phyloP scores from a whole-genome alignment of 768 basidiomycete species.

The Amanita muscaria region DNA sequence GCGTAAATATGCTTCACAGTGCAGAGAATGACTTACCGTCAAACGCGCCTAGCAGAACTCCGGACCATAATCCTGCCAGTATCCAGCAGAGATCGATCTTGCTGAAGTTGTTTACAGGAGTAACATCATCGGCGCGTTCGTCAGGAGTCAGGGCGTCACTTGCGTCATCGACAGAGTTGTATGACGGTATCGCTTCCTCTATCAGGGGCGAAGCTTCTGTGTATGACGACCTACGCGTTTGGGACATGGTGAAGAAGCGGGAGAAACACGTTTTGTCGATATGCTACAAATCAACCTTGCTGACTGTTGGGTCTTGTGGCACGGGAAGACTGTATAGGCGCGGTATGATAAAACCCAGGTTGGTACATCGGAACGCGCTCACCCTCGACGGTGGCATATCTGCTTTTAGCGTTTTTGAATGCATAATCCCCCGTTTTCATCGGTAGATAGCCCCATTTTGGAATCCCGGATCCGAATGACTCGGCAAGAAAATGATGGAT shows the following conservation, averaged over 20 bases:
- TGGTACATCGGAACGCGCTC: slow-evolving; percentile 30
- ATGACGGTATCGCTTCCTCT: slow-evolving; percentile 37
- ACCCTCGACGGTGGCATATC: slow-evolving; percentile 21
- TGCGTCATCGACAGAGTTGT: slow-evolving; percentile 35
- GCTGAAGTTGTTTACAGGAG: slow-evolving; percentile 38
- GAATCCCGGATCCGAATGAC: slow-evolving; percentile 25
- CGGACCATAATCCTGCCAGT: slow-evolving; percentile 71
- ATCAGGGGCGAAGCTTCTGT: slow-evolving; percentile 53
- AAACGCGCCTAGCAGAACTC: slow-evolving; percentile 76
- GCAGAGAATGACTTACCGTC: slow-evolving; percentile 46
- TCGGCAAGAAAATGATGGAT: slow-evolving; percentile 15
- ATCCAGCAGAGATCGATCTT: slow-evolving; percentile 57
- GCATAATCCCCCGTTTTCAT: slow-evolving; percentile 40
- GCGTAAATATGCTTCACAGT: slow-evolving; percentile 8
- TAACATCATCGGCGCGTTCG: slow-evolving; percentile 7
- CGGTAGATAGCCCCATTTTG: slow-evolving; percentile 25
- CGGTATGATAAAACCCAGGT: slow-evolving; percentile 14
- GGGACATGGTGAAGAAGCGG: slow-evolving; percentile 33
- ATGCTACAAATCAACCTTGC: slow-evolving; percentile 14
- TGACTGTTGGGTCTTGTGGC: slow-evolving; percentile 29
- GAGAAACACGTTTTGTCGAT: slow-evolving; percentile 3
- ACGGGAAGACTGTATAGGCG: slow-evolving; percentile 11
- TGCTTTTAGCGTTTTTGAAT: slow-evolving; percentile 15
- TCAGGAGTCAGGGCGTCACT: slow-evolving; percentile 10
- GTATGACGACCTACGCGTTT: slow-evolving; percentile 29